Evolutionary conservation across 2,329 filamentous ascomycete genomes (phyloP).

Genomic region (Diplodia sapinea): DNA sequence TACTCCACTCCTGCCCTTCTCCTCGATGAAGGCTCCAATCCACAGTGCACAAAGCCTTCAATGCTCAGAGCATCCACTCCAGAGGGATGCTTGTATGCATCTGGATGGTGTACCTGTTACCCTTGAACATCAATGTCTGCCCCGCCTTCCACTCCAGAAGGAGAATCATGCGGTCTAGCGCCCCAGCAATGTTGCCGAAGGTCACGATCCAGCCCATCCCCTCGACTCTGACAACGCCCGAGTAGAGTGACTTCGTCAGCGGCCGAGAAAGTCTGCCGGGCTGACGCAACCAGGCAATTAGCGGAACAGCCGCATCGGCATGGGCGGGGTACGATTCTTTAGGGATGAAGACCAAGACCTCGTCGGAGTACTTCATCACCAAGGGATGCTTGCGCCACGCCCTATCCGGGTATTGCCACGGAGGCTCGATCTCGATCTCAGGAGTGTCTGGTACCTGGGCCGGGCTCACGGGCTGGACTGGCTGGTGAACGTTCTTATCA

Average conservation of each 20-base stretch:
- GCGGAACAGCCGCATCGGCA: background rate
- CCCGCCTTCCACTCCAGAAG: slow-evolving; percentile 20
- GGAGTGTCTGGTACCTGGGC: background rate
- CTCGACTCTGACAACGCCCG: background rate
- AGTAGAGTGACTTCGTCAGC: background rate
- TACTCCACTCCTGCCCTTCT: no score
- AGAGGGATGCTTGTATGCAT: slow-evolving; percentile 6
- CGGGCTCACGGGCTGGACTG: background rate
- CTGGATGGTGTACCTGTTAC: background rate
- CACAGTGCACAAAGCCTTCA: no score
- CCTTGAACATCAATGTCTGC: background rate
- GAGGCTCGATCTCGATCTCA: background rate
- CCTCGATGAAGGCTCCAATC: background rate
- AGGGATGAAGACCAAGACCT: slow-evolving; percentile 14
- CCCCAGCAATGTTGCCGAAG: background rate
- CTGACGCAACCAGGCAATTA: slow-evolving; percentile 13
- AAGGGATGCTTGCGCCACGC: slow-evolving; percentile 6
- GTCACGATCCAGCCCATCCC: slow-evolving; percentile 6
- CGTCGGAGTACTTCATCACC: background rate
- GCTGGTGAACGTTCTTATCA: background rate
- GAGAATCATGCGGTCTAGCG: slow-evolving; percentile 7
- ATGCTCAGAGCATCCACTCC: slow-evolving; percentile 6
- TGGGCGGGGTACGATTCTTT: background rate
- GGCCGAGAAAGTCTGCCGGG: slow-evolving; percentile 1
- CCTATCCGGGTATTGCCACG: background rate